Percentiles rank a stretch among this genome's conserved stretches.
Conservation (phyloP, 2,329 filamentous ascomycete genomes). For the Sporothrix globosa region DNA sequence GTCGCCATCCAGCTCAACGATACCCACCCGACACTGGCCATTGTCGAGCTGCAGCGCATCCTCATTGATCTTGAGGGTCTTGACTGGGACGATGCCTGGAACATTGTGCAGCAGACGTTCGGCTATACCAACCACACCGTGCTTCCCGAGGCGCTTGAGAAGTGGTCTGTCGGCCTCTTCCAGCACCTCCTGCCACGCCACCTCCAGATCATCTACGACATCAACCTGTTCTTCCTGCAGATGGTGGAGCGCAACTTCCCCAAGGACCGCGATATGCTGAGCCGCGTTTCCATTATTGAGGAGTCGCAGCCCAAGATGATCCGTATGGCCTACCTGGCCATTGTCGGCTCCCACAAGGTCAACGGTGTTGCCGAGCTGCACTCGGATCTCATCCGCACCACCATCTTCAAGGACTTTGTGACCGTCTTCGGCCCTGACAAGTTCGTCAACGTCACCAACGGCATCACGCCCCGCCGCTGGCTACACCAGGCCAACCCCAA, state of each 20-base stretch:
- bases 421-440: constrained; percentile 93
- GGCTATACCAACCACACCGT: constrained; percentile 99
- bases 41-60: constrained; percentile 94
- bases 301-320: constrained; percentile 98
- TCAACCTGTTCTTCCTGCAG: constrained; percentile 94
- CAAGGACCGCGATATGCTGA: constrained; percentile 81
- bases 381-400: constrained; percentile 96
- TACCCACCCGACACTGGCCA: constrained; percentile 92
- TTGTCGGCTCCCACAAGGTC: constrained; percentile 98
- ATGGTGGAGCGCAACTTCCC: constrained; percentile 88
- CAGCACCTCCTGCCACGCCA: constrained; percentile 93
- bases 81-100: constrained; percentile 92
- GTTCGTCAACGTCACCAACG: constrained; percentile 98
- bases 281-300: constrained; percentile 93
- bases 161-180: constrained; percentile 92
- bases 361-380: constrained; percentile 97
- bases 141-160: constrained; percentile 93
- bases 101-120: constrained; percentile 75
- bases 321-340: constrained; percentile 92
- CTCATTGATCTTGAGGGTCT: constrained; percentile 86
- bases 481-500: constrained; percentile 95
- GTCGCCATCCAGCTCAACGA: constrained; percentile 98
- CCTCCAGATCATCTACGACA: constrained; percentile 96
- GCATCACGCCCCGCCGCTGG: constrained; percentile 94
- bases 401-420: constrained; percentile 99